Conservation (phyloP, 2,329 filamentous ascomycete genomes). For the Colletotrichum caudatum region DNA sequence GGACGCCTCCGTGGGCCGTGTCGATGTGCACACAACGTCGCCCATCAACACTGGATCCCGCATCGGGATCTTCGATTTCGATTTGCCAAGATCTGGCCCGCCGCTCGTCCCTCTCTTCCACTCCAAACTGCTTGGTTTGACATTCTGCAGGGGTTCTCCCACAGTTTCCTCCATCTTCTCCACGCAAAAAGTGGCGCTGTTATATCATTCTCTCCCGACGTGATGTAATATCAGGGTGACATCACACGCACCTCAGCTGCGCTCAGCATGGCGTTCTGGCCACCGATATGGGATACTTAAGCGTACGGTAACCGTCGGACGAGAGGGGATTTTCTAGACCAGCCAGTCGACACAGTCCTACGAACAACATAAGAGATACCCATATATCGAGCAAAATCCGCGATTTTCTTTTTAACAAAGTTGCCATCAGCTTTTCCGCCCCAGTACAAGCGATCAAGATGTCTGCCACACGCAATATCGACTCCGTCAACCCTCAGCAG, state of each 20-base stretch:
- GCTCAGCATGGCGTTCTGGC: neutral
- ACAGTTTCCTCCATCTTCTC: neutral
- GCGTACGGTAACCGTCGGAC: neutral
- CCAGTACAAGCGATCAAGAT: slow-evolving; percentile 47
- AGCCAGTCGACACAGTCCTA: neutral
- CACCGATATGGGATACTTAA: slow-evolving; percentile 12
- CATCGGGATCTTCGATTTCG: slow-evolving; percentile 3
- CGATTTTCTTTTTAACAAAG: too few species aligned
- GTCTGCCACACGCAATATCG: slow-evolving; percentile 60
- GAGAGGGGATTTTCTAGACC: accelerated
- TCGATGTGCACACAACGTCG: slow-evolving; percentile 4
- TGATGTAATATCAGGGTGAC: slow-evolving; percentile 34
- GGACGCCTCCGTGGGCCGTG: neutral
- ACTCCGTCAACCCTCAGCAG: slow-evolving; percentile 63
- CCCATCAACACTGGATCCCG: slow-evolving; percentile 18
- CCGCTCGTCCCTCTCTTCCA: neutral
- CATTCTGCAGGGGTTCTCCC: slow-evolving; percentile 15
- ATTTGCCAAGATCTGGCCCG: neutral
- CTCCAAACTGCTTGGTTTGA: neutral
- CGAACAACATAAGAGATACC: neutral
- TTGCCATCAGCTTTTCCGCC: neutral
- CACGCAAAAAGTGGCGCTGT: slow-evolving; percentile 35
- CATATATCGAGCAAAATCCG: neutral
- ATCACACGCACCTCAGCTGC: neutral
- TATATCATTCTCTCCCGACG: slow-evolving; percentile 18